Evolutionary conservation across 306 rosid species (phyloP), one percentile per base, ranked within the genome.

Genomic region (Hippophae gyantsensis): DNA sequence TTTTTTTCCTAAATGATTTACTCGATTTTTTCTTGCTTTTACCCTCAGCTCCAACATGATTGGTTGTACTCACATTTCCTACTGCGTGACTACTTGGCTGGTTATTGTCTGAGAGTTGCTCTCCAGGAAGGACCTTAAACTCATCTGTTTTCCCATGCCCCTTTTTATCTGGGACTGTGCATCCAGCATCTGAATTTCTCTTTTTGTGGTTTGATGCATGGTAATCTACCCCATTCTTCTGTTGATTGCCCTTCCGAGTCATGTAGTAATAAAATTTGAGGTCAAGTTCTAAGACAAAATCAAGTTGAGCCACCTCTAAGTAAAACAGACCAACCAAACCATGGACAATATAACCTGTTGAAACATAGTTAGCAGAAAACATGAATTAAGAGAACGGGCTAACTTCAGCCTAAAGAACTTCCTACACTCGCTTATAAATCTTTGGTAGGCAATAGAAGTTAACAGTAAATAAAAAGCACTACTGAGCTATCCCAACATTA

Each of bases 221-320:
- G 58, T 69, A 74, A 7, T 82, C 85, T 48, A 79, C 8, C 58
- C 90, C 90, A 71, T 86, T 83, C 80, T 87, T 93, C 68, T 84
- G 95, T 60, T 88, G 99, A 76, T 70, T 86, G 67, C 86, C 86
- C 80, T 93, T 93, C 74, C 99, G 84, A 72, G 95, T 97, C 99
- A 93, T 93, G 50, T 61, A 27, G 32, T 57, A 38, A 18, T 23
- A 42, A 68, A 42, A 51, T 56, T 65, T 26, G 1, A 40, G 6
- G 45, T 54, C 58, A 27, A 47, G 61, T 68, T 72, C 65, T 54
- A 54, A 68, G 63, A 43, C 9, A 12, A 57, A 40, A 46, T 72
- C 74, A 43, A 73, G 56, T 69, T 52, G 72, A 9, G 41, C 44
- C 69, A 72, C 72, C 69, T 62, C 76, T 47, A 46, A 68, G 26